A percentile compares a stretch with the other conserved stretches of the same genome.
phyloP scores from a whole-genome alignment of 2,329 filamentous ascomycete species.

The Ceratocystis variospora region DNA sequence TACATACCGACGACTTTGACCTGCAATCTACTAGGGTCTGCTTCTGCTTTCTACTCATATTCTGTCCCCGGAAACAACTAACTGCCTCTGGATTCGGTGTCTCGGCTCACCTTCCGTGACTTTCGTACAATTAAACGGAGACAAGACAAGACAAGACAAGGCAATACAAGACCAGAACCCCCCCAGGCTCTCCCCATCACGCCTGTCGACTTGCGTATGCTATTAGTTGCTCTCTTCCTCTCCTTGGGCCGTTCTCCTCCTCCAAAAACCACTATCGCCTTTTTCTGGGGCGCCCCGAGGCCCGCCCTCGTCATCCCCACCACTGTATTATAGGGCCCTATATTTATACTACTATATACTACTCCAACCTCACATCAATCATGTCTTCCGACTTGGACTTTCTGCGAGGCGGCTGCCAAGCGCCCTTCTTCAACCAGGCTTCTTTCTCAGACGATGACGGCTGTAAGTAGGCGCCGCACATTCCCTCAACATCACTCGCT shows the following conservation, averaged over 20 bases:
- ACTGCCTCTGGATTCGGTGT: neutral
- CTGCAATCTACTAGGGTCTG: too few species aligned
- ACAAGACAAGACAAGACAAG: neutral
- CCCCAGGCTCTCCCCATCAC: neutral
- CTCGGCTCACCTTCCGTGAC: neutral
- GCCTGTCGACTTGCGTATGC: neutral
- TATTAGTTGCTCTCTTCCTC: neutral
- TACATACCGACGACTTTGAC: too few species aligned
- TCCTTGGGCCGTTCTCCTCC: too few species aligned
- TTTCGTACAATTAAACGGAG: neutral
- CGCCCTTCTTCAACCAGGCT: constrained; percentile 19
- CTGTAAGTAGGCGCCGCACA: constrained; percentile 17
- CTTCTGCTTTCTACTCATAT: too few species aligned
- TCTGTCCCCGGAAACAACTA: too few species aligned
- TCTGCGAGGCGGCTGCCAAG: constrained; percentile 17
- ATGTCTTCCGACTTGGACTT: constrained; percentile 14
- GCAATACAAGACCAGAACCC: neutral
- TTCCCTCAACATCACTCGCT: neutral
- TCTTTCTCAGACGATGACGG: constrained; percentile 17
- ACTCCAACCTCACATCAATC: neutral
- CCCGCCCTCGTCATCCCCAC: neutral
- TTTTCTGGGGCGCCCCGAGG: neutral
- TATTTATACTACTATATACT: neutral
- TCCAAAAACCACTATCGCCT: neutral
- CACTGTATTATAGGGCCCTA: neutral